A percentile compares a stretch with the other conserved stretches of the same genome.
These are phyloP conservation scores for Sarocladiaceae sp. DNA, from an alignment of 2,329 filamentous ascomycete species.

Conservation along the genomic window DNA sequence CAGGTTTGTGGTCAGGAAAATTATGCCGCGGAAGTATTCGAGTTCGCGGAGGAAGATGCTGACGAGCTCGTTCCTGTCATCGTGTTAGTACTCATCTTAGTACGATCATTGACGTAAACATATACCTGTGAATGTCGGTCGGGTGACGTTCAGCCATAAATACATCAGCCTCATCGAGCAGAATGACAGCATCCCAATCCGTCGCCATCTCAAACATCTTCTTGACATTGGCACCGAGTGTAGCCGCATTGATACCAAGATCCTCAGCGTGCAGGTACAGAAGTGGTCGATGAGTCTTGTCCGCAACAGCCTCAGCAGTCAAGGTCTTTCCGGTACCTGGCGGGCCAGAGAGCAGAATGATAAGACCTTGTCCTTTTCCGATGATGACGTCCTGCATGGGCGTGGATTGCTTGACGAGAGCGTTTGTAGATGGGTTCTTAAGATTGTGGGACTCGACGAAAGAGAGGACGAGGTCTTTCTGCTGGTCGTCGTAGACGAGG, in stretches of 20 bases:
- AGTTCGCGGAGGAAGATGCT: conserved; percentile 43
- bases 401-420: conserved; percentile 8
- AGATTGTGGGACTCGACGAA: conserved; percentile 40
- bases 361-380: conserved; percentile 39
- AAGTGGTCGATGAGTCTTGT: conserved; percentile 38
- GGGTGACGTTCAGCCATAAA: conserved; percentile 44
- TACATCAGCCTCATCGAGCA: conserved; percentile 24
- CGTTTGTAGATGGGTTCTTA: conserved; percentile 13
- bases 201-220: conserved; percentile 41
- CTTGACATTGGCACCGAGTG: conserved; percentile 43
- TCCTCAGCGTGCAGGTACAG: conserved; percentile 43
- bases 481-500: conserved; percentile 41
- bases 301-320: conserved; percentile 39
- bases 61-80: conserved; percentile 39
- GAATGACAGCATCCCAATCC: conserved; percentile 21
- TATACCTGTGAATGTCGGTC: conserved; percentile 33
- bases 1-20: conserved; percentile 41
- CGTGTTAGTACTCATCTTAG: neutral
- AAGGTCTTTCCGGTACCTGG: conserved; percentile 44
- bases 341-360: conserved; percentile 41
- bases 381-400: conserved; percentile 35
- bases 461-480: conserved; percentile 42
- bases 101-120: neutral
- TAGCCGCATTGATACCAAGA: conserved; percentile 37
- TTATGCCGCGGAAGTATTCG: conserved; percentile 40